Percentiles rank a stretch among this genome's conserved stretches.
Conservation (phyloP, 345 rosid genomes). For the Hypericum androsaemum region DNA sequence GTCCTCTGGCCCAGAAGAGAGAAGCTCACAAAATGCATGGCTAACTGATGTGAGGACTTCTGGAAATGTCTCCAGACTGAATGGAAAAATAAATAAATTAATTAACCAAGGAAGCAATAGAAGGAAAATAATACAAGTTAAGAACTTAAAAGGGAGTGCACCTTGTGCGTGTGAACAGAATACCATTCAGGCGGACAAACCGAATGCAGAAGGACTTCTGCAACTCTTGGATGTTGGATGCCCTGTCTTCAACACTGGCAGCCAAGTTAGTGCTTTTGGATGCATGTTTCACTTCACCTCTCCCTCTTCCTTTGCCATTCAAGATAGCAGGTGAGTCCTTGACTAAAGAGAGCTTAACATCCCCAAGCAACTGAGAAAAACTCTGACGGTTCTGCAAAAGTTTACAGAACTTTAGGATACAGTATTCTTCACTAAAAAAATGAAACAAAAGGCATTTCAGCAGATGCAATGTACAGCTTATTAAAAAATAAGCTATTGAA, state of each 20-base stretch:
- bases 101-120: background rate
- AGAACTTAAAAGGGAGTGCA: constrained; percentile 15
- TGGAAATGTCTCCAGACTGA: constrained; percentile 82
- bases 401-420: too few relatives aligned
- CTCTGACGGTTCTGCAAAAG: constrained; percentile 58
- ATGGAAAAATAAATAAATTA: constrained; percentile 8
- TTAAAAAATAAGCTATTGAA: too few relatives aligned
- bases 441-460: too few relatives aligned
- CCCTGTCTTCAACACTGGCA: constrained; percentile 35
- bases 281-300: constrained; percentile 37
- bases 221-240: constrained; percentile 32
- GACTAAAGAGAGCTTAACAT: constrained; percentile 23
- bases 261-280: constrained; percentile 40
- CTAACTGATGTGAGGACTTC: constrained; percentile 62
- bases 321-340: constrained; percentile 32
- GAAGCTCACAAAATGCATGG: constrained; percentile 50
- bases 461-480: too few relatives aligned
- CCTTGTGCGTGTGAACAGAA: constrained; percentile 96
- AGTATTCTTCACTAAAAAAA: too few relatives aligned
- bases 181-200: constrained; percentile 83
- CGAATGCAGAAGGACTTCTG: constrained; percentile 58
- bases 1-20: constrained; percentile 55
- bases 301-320: constrained; percentile 57
- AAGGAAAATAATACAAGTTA: constrained; percentile 4
- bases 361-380: constrained; percentile 47